Evolutionary conservation across 352 stramenopile species (phyloP).

Genomic region (Globisporangium irregulare): DNA sequence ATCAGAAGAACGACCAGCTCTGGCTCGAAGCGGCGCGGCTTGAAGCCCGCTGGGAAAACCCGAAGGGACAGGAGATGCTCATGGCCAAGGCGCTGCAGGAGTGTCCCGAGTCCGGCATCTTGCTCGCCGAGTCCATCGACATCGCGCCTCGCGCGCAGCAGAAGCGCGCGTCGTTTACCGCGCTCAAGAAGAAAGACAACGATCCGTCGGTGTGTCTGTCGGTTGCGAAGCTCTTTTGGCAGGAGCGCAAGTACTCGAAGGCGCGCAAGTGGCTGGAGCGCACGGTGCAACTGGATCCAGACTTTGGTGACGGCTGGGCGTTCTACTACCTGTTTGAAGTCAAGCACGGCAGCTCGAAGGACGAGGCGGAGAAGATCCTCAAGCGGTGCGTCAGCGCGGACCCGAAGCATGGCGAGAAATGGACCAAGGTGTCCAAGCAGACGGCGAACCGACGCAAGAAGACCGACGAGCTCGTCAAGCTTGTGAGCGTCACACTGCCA

Average conservation of each 20-base stretch:
- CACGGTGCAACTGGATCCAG: conserved; percentile 93
- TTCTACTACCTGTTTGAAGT: conserved; percentile 98
- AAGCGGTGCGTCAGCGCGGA: conserved; percentile 89
- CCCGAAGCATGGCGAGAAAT: conserved; percentile 95
- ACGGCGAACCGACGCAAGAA: conserved; percentile 89
- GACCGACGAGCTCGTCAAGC: conserved; percentile 59
- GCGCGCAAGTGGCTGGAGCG: conserved; percentile 98
- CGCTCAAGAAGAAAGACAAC: conserved; percentile 97
- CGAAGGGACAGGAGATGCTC: conserved; percentile 94
- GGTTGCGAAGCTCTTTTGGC: conserved; percentile 96
- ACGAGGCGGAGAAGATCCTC: conserved; percentile 83
- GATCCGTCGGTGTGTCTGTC: conserved; percentile 95
- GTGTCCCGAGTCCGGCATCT: conserved; percentile 92
- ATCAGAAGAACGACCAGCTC: conserved; percentile 91
- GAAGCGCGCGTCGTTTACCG: conserved; percentile 94
- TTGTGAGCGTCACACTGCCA: conserved; percentile 75
- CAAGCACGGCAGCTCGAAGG: conserved; percentile 75
- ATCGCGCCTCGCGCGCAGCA: conserved; percentile 93
- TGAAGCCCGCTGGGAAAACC: conserved; percentile 90
- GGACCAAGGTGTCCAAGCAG: conserved; percentile 92
- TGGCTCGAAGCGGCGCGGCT: conserved; percentile 97
- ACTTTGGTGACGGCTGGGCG: conserved; percentile 97
- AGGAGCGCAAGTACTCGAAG: conserved; percentile 94
- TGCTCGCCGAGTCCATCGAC: conserved; percentile 96
- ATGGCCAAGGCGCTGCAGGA: conserved; percentile 97